phyloP scores from a whole-genome alignment of 176 grass and related monocot species.

The Carex pumila region DNA sequence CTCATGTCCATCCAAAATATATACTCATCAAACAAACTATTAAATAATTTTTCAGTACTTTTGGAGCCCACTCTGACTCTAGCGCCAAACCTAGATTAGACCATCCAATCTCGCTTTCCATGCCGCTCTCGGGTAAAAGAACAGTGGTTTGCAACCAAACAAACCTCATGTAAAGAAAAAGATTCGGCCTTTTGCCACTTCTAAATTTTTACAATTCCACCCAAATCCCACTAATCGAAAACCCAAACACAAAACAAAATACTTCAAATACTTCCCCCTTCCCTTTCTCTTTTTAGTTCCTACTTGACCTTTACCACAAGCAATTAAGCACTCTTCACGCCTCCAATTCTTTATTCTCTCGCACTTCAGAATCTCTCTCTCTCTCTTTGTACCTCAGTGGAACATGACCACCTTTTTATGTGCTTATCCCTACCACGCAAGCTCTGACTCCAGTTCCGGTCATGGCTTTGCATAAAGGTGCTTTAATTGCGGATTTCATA shows the following conservation, averaged over 20 bases:
- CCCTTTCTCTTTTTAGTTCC: background rate
- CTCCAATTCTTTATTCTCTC: slow-evolving; percentile 3
- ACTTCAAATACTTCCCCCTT: background rate
- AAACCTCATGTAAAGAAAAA: slow-evolving; percentile 1
- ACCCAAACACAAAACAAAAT: too few species aligned
- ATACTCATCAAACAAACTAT: background rate
- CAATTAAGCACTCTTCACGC: slow-evolving; percentile 16
- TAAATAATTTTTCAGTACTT: background rate
- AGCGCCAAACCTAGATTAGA: background rate
- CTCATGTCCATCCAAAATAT: background rate
- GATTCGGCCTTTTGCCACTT: slow-evolving; percentile 17
- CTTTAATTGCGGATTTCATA: background rate
- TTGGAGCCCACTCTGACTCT: background rate
- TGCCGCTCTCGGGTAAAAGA: background rate
- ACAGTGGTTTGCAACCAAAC: background rate
- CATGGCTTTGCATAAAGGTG: slow-evolving; percentile 13
- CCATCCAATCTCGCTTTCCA: background rate
- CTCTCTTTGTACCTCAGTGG: background rate
- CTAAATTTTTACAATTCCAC: background rate
- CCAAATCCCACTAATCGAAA: slow-evolving; percentile 10
- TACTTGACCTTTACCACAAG: background rate
- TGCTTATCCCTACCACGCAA: slow-evolving; percentile 15
- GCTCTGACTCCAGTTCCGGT: background rate
- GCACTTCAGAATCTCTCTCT: background rate
- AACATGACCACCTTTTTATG: slow-evolving; percentile 22